Percentiles rank a stretch among this genome's conserved stretches.
Evolutionary conservation across 305 asterid genomes (phyloP).

Genomic region (Solanum hybrid): DNA sequence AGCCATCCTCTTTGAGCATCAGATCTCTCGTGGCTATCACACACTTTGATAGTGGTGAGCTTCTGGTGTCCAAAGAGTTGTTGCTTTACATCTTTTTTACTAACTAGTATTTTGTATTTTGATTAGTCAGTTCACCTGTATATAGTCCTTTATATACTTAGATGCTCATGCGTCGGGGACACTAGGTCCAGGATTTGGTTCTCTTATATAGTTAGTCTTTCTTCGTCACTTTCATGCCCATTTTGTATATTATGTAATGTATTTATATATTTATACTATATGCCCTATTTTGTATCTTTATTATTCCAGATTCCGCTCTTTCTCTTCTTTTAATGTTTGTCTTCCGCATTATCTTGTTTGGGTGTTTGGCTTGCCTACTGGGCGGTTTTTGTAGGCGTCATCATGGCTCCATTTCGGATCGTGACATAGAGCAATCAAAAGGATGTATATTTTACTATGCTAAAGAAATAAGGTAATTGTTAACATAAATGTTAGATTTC

Average conservation of each 20-base stretch:
- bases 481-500: neutral
- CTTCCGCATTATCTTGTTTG: neutral
- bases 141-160: neutral
- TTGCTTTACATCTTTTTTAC: neutral
- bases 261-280: no score
- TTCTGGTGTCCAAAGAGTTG: neutral
- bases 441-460: neutral
- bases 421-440: neutral
- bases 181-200: neutral
- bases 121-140: neutral
- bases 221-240: neutral
- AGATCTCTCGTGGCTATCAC: neutral
- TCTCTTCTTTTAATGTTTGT: neutral
- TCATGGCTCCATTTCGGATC: neutral
- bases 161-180: neutral
- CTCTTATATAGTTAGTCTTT: neutral
- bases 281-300: neutral
- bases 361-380: neutral
- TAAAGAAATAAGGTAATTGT: neutral
- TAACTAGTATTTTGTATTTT: neutral
- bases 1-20: neutral
- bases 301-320: neutral
- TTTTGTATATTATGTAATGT: neutral
- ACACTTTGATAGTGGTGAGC: neutral
- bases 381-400: neutral